Base-by-base conservation (phyloP, 768 basidiomycete species). In the Agrocybe praecox region DNA sequence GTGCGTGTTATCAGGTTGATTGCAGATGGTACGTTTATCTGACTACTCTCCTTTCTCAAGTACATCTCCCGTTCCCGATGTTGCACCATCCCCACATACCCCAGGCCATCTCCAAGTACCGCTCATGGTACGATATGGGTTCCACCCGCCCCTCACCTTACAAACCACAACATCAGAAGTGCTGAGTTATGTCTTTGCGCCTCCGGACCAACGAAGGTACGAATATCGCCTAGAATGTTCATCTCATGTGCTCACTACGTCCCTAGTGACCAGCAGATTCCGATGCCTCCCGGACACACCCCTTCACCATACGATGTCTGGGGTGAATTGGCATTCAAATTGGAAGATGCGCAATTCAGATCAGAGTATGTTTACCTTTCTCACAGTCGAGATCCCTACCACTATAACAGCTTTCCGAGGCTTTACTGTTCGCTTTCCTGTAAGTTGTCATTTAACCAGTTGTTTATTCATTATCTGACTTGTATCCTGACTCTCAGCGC, bases 281-380 rank as follows among this genome's bases (percentile, higher is more conserved):
- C 70, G 26, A 75, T 75, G 64, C 60, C 73, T 53, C 70, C 71
- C 52, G 64, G 67, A 19, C 70, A 73, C 59, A 55, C 69, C 34
- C 70, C 74, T 50, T 79, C 84, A 40, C 73, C 82, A 26, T 90
- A 90, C 67, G 79, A 83, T 52, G 72, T 77, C 56, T 92, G 92
- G 92, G 89, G 90, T 26, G 87, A 90, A 53, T 72, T 87, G 44
- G 93, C 92, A 14, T 73, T 74, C 60, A 85, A 84, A 69, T 78
- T 96, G 45, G 84, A 87, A 67, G 82, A 86, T 59, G 89, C 93
- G 63, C 73, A 75, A 12, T 90, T 88, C 72, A 84, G 88, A 74
- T 83, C 82, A 71, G 93, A 95, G 95, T 96, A 76, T 72, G 93
- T 90, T 60, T 65, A 63, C 64, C 59, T 65, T 57, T 67, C 58